Evolutionary conservation across 2,329 filamentous ascomycete genomes (phyloP).

Genomic region (Knufia fluminis): DNA sequence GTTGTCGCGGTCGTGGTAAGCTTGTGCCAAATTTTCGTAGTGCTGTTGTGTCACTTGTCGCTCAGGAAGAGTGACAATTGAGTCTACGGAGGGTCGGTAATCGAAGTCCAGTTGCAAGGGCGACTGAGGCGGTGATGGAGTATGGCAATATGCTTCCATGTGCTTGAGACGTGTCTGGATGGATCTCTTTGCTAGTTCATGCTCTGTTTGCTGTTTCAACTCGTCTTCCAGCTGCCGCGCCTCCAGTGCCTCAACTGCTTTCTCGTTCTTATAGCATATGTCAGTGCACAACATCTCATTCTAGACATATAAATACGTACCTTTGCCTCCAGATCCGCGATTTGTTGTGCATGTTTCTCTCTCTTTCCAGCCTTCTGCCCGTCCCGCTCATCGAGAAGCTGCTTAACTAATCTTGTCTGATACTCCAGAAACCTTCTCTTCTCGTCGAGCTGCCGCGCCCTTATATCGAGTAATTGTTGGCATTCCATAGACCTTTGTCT

Average conservation of each 20-base stretch:
- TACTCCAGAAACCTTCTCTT: slow-evolving; percentile 21
- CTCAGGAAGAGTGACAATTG: slow-evolving; percentile 18
- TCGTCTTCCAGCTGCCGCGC: slow-evolving; percentile 37
- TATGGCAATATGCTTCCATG: slow-evolving; percentile 40
- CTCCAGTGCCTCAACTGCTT: slow-evolving; percentile 30
- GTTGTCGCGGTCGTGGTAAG: slow-evolving; percentile 34
- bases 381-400: slow-evolving; percentile 16
- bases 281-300: background rate
- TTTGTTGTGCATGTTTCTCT: slow-evolving; percentile 24
- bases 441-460: slow-evolving; percentile 20
- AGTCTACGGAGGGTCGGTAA: slow-evolving; percentile 18
- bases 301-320: slow-evolving; percentile 21
- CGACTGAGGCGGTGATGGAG: slow-evolving; percentile 30
- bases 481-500: slow-evolving; percentile 19
- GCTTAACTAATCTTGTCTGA: slow-evolving; percentile 14
- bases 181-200: slow-evolving; percentile 35
- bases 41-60: slow-evolving; percentile 34
- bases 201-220: slow-evolving; percentile 36
- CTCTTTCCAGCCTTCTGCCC: slow-evolving; percentile 24
- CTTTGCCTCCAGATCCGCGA: slow-evolving; percentile 32
- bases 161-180: slow-evolving; percentile 37
- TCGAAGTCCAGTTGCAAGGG: slow-evolving; percentile 12
- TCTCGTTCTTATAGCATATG: slow-evolving; percentile 28
- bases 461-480: slow-evolving; percentile 17
- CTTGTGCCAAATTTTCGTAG: slow-evolving; percentile 35